phyloP scores from a whole-genome alignment of 768 basidiomycete species.

The Mycena polygramma region DNA sequence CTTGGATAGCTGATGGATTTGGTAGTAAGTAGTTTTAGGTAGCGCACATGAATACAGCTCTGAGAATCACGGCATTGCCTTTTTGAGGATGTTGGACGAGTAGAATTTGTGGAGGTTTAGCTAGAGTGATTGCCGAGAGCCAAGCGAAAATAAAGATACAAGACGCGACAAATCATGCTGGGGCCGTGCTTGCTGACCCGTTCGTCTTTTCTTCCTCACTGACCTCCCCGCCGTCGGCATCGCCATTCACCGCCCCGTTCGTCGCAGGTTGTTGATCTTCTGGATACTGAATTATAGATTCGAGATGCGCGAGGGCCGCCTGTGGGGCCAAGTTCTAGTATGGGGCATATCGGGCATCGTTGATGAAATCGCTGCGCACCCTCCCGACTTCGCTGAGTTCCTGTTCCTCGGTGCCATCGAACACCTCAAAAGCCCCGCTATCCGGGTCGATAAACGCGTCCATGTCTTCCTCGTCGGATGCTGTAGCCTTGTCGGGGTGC shows the following conservation, averaged over 20 bases:
- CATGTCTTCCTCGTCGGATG: slow-evolving; percentile 62
- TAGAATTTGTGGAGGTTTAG: not conserved
- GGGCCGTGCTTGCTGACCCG: not conserved
- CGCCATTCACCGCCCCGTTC: slow-evolving; percentile 26
- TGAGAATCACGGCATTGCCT: not conserved
- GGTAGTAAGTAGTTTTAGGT: slow-evolving; percentile 21
- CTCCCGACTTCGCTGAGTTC: slow-evolving; percentile 91
- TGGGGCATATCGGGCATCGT: slow-evolving; percentile 82
- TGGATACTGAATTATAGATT: slow-evolving; percentile 82
- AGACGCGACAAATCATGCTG: not conserved
- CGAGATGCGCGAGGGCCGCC: slow-evolving; percentile 87
- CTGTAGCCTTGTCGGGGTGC: slow-evolving; percentile 77
- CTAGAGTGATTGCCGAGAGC: not conserved
- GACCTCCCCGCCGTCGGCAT: slow-evolving; percentile 13
- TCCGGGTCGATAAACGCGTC: slow-evolving; percentile 69
- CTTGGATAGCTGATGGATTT: slow-evolving; percentile 38
- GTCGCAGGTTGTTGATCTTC: slow-evolving; percentile 21
- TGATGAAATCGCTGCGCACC: slow-evolving; percentile 92
- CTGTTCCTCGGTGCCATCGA: slow-evolving; percentile 70
- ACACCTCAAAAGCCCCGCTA: slow-evolving; percentile 63
- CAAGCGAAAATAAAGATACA: not conserved
- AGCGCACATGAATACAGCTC: not conserved
- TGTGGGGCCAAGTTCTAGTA: slow-evolving; percentile 78
- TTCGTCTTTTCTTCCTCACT: slow-evolving; percentile 29
- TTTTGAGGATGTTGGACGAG: slow-evolving; percentile 10